phyloP scores from a whole-genome alignment of 2,329 filamentous ascomycete genomes.

The Botryotinia narcissicola region DNA sequence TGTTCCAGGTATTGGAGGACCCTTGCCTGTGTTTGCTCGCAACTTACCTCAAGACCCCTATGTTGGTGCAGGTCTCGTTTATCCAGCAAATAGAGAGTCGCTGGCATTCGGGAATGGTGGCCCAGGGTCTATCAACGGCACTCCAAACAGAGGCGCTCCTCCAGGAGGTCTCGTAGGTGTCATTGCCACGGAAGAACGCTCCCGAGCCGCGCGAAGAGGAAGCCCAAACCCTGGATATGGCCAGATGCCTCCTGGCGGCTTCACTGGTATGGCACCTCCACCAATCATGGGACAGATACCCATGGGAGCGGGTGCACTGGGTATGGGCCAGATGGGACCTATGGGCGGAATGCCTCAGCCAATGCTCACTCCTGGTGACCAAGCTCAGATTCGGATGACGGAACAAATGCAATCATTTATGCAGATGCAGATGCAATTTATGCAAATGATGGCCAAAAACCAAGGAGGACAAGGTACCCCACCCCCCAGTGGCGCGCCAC shows the following conservation, averaged over 20 bases:
- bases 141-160: slow-evolving; percentile 44
- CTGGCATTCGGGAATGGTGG: slow-evolving; percentile 63
- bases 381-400: slow-evolving; percentile 75
- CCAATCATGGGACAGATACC: slow-evolving; percentile 24
- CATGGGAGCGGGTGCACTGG: slow-evolving; percentile 29
- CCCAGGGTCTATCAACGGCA: slow-evolving; percentile 43
- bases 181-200: slow-evolving; percentile 81
- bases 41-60: slow-evolving; percentile 84
- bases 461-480: slow-evolving; percentile 20
- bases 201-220: slow-evolving; percentile 72
- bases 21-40: slow-evolving; percentile 77
- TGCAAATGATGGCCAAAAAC: slow-evolving; percentile 69
- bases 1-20: slow-evolving; percentile 48
- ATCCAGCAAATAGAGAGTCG: slow-evolving; percentile 69
- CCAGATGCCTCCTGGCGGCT: slow-evolving; percentile 36
- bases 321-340: slow-evolving; percentile 37
- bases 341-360: slow-evolving; percentile 33
- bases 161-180: slow-evolving; percentile 83
- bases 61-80: slow-evolving; percentile 73
- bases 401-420: slow-evolving; percentile 85
- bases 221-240: slow-evolving; percentile 63
- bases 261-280: slow-evolving; percentile 35
- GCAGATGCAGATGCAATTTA: slow-evolving; percentile 94
- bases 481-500: slow-evolving; percentile 23
- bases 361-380: slow-evolving; percentile 57